These are phyloP conservation scores for Quercus berberidifolia DNA, from an alignment of 306 rosid species.

Conservation along the genomic window DNA sequence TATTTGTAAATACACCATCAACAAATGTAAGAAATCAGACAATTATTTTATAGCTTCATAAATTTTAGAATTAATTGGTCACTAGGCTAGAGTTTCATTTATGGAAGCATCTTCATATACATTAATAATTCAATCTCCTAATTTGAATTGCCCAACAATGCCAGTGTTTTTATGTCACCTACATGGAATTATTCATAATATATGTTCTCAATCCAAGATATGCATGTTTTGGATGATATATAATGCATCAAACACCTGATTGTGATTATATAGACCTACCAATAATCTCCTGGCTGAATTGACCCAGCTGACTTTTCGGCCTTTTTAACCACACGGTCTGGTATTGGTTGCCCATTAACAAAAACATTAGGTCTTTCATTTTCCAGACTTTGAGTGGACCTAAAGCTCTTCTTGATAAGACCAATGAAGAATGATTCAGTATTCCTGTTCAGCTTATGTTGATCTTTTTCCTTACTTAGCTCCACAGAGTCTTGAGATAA, in stretches of 20 bases:
- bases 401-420: conserved; percentile 29
- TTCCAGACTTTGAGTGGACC: conserved; percentile 19
- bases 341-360: conserved; percentile 40
- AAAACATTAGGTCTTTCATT: conserved; percentile 29
- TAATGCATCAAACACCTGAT: neutral
- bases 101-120: neutral
- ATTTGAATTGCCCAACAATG: neutral
- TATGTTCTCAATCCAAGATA: neutral
- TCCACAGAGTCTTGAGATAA: conserved; percentile 36
- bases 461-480: conserved; percentile 32
- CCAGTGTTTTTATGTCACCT: neutral
- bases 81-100: neutral
- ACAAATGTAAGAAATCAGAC: neutral
- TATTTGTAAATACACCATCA: neutral
- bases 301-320: conserved; percentile 53
- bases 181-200: neutral
- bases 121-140: neutral
- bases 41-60: neutral
- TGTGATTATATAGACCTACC: conserved; percentile 25
- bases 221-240: neutral
- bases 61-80: neutral
- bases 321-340: conserved; percentile 22
- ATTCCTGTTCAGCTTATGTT: conserved; percentile 19
- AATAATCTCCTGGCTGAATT: conserved; percentile 50
- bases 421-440: conserved; percentile 26